Percentiles rank a stretch among this genome's conserved stretches.
These are phyloP conservation scores for Fusarium praegraminearum DNA, from an alignment of 2,329 filamentous ascomycete species.

Conservation along the genomic window DNA sequence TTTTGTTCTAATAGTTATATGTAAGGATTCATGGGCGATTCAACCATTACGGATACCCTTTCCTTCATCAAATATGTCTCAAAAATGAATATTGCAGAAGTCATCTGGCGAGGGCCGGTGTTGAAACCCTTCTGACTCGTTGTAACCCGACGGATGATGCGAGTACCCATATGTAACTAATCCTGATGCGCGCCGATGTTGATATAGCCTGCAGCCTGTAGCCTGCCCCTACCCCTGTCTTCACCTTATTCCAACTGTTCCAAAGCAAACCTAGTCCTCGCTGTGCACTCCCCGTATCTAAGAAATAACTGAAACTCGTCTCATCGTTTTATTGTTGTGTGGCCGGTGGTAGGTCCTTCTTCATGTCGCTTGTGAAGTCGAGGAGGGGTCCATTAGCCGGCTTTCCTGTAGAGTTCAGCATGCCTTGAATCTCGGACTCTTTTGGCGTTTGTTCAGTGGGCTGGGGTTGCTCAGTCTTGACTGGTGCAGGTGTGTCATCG, in stretches of 20 bases:
- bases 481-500: conserved; percentile 53
- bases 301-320: conserved; percentile 28
- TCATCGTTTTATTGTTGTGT: conserved; percentile 42
- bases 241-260: conserved; percentile 36
- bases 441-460: conserved; percentile 9
- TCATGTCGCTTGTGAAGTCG: conserved; percentile 68
- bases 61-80: conserved; percentile 34
- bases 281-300: conserved; percentile 31
- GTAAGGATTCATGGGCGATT: conserved; percentile 34
- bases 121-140: conserved; percentile 48
- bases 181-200: conserved; percentile 46
- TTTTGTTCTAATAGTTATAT: conserved; percentile 38
- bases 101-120: conserved; percentile 38
- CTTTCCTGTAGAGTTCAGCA: conserved; percentile 63
- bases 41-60: conserved; percentile 36
- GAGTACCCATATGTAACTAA: conserved; percentile 45
- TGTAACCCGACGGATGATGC: conserved; percentile 44
- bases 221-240: conserved; percentile 26
- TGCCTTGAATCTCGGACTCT: conserved; percentile 56
- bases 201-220: conserved; percentile 32
- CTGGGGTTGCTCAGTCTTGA: not conserved
- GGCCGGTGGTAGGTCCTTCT: conserved; percentile 59
- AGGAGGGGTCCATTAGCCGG: conserved; percentile 63
- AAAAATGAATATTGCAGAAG: conserved; percentile 23
- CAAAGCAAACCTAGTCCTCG: conserved; percentile 35